Evolutionary conservation across 495 filamentous ascomycete genomes (phyloP).

Genomic region (Xylaria intraflava): DNA sequence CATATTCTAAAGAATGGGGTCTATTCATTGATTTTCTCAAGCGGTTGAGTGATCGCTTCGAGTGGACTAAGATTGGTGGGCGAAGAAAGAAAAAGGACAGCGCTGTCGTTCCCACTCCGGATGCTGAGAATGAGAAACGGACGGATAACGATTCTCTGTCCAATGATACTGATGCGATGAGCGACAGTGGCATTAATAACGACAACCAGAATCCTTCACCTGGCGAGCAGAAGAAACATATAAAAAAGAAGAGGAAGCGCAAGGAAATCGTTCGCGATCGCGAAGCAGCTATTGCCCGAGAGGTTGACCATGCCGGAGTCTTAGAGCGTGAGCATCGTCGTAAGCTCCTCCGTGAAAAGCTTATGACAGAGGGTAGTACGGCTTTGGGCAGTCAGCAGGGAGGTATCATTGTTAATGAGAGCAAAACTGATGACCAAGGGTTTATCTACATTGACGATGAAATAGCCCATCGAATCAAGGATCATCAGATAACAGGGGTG

Average conservation of each 20-base stretch:
- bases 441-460: slow-evolving; percentile 45
- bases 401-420: slow-evolving; percentile 61
- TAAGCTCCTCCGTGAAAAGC: slow-evolving; percentile 37
- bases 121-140: background rate
- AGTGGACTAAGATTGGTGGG: slow-evolving; percentile 4
- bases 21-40: slow-evolving; percentile 13
- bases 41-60: slow-evolving; percentile 19
- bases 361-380: slow-evolving; percentile 32
- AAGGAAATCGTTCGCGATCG: slow-evolving; percentile 46
- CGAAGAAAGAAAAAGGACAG: background rate
- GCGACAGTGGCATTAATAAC: slow-evolving; percentile 12
- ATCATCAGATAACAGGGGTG: slow-evolving; percentile 60
- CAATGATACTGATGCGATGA: slow-evolving; percentile 3
- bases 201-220: background rate
- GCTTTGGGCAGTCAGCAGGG: slow-evolving; percentile 17
- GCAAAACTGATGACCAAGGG: slow-evolving; percentile 51
- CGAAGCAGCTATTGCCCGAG: slow-evolving; percentile 41
- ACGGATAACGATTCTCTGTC: background rate
- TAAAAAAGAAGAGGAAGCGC: slow-evolving; percentile 35
- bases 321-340: slow-evolving; percentile 45
- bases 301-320: slow-evolving; percentile 37
- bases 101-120: background rate
- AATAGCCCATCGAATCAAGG: slow-evolving; percentile 45
- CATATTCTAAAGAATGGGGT: background rate
- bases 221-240: background rate